phyloP scores from a whole-genome alignment of 192 early-diverging fungal species.

The Allomyces javanicus region DNA sequence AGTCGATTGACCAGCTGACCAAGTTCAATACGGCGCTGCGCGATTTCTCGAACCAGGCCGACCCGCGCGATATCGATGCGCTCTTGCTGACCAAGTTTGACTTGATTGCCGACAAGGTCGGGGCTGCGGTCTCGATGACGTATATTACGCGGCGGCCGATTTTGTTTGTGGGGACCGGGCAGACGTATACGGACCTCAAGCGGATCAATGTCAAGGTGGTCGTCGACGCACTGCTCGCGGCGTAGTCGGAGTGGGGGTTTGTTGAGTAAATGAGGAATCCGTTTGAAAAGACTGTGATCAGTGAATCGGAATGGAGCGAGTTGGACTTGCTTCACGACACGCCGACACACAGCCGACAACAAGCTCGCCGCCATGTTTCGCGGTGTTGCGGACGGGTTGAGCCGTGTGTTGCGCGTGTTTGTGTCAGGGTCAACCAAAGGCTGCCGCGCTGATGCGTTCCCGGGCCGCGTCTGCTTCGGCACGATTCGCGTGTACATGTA shows the following conservation, averaged over 20 bases:
- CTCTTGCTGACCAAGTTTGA: conserved; percentile 95
- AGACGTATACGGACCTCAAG: conserved; percentile 88
- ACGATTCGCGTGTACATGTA: no score
- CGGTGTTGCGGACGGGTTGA: no score
- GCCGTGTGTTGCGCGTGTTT: no score
- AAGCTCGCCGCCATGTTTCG: no score
- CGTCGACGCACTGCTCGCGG: conserved; percentile 39
- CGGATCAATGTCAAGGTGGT: conserved; percentile 64
- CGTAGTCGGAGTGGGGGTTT: conserved; percentile 8
- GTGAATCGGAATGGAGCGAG: no score
- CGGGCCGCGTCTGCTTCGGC: no score
- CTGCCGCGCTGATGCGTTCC: no score
- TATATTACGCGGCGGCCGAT: conserved; percentile 90
- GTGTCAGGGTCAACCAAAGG: no score
- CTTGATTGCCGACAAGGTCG: conserved; percentile 90
- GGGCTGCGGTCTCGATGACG: conserved; percentile 88
- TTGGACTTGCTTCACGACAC: no score
- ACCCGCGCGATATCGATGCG: conserved; percentile 81
- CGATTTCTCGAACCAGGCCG: conserved; percentile 61
- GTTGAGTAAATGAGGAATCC: no score
- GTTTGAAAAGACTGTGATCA: no score
- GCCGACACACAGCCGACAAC: no score
- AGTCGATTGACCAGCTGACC: conserved; percentile 84
- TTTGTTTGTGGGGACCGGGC: conserved; percentile 89
- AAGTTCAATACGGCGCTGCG: conserved; percentile 89